Base-by-base conservation (phyloP, 768 basidiomycete genomes). In the Pisolithus microcarpus region DNA sequence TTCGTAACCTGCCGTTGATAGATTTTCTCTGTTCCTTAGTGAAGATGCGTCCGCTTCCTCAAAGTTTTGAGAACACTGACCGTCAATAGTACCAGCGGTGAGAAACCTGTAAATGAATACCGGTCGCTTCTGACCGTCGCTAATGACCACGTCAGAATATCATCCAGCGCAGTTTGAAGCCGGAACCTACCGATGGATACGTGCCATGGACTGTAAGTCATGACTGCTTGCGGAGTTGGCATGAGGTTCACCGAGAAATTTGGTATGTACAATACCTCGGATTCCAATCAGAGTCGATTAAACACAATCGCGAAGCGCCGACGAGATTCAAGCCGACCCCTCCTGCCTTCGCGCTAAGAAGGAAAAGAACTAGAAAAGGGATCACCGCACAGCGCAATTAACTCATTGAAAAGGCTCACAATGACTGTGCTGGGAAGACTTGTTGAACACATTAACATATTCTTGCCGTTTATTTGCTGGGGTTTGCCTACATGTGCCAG, bases 201-300 rank as follows among this genome's bases (percentile, higher is more conserved):
- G 81, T 47, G 93, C 95, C 95, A 98, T 98, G 2, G 96, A 86
- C 67, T 99, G 96, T 16, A 93, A 67, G 69, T 99, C 96, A 59
- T 88, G 88, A 59, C 87, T 91, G 50, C 28, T 52, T 49, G n/a
- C 46, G 18, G 21, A 26, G 50, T 36, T n/a, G 18, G 30, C n/a
- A 23, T 26, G 37, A 36, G n/a, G 45, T 50, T 38, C 26, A 30
- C 24, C 45, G 21, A 28, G 24, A 34, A 23, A 23, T 10, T 11
- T 11, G 13, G 21, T 8, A 36, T 8, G 16, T 4, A 16, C 53
- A 63, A 46, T 46, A 82, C 85, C 88, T 90, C 34, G 92, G 92
- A 69, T 94, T 95, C 92, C 92, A 96, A 61, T 94, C 92, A 18
- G 85, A 87, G 65, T 96, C 93, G 37, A 95, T 73, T 44, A 94